These are phyloP conservation scores for Ramaria rubella DNA, from an alignment of 768 basidiomycete species.

Conservation along the genomic window DNA sequence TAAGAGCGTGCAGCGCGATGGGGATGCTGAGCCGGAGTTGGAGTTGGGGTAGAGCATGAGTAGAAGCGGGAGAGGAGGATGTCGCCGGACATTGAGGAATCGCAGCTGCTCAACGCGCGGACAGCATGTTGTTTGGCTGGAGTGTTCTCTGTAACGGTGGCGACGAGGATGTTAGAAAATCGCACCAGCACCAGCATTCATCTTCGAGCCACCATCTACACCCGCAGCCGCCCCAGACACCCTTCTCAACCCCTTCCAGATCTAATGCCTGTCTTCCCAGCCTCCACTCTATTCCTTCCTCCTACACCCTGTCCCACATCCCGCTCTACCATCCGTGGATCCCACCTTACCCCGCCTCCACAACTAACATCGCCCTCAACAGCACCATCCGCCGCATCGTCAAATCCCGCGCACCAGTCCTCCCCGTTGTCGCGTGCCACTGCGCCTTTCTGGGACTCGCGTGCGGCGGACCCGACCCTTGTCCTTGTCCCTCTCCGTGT, in stretches of 20 bases:
- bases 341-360: not conserved
- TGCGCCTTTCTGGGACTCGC: slow-evolving; percentile 31
- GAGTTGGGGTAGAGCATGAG: too few species aligned
- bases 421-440: slow-evolving; percentile 77
- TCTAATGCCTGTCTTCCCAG: not conserved
- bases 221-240: not conserved
- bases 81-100: not conserved
- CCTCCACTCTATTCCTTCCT: not conserved
- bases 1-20: not conserved
- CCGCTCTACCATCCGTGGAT: not conserved
- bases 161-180: not conserved
- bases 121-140: too few species aligned
- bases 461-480: slow-evolving; percentile 21
- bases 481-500: not conserved
- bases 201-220: not conserved
- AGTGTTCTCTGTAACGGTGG: not conserved
- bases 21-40: not conserved
- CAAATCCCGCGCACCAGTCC: slow-evolving; percentile 39
- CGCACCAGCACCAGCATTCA: not conserved
- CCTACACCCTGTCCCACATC: not conserved
- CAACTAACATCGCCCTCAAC: slow-evolving; percentile 65
- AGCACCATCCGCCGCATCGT: slow-evolving; percentile 74
- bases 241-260: slow-evolving; percentile 4
- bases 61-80: too few species aligned
- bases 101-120: slow-evolving; percentile 1